Evolutionary conservation across 169 alveolate species (phyloP).

Genomic region (Plasmodium fragile): DNA sequence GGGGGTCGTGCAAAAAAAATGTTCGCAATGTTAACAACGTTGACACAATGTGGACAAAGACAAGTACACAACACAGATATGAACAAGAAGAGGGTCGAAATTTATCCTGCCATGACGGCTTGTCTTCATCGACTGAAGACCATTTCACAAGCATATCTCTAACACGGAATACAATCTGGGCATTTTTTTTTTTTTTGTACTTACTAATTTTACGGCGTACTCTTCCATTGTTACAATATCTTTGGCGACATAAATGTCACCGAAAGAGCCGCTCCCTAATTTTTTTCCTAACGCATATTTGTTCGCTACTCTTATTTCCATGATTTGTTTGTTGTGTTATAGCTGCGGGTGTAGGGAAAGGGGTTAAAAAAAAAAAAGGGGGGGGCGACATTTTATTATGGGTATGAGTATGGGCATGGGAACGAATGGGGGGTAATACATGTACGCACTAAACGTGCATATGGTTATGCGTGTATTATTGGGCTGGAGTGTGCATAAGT

Average conservation of each 20-base stretch:
- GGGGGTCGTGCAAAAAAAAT: slow-evolving; percentile 83
- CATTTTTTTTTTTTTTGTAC: slow-evolving; percentile 19
- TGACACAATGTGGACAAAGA: too few relatives aligned
- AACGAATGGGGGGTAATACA: neutral
- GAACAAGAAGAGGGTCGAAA: neutral
- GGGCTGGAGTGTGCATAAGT: neutral
- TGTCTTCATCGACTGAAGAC: neutral
- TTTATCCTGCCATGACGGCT: neutral
- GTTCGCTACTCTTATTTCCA: slow-evolving; percentile 98
- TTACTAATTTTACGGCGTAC: slow-evolving; percentile 95
- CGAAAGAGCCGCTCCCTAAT: slow-evolving; percentile 99
- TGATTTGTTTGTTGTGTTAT: slow-evolving; percentile 71
- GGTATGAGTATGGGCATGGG: neutral
- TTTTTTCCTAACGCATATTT: slow-evolving; percentile 97
- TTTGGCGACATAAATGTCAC: slow-evolving; percentile 96
- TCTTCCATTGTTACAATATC: slow-evolving; percentile 96
- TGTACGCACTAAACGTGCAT: neutral
- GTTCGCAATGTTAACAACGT: too few relatives aligned
- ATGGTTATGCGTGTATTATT: neutral
- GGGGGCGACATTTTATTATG: too few relatives aligned
- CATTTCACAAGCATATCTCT: neutral
- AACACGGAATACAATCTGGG: neutral
- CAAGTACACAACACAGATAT: neutral
- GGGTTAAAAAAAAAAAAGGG: slow-evolving; percentile 8
- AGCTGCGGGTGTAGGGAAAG: neutral